Evolutionary conservation across 2,329 filamentous ascomycete genomes (phyloP).

Genomic region (Microascus cirrosus): DNA sequence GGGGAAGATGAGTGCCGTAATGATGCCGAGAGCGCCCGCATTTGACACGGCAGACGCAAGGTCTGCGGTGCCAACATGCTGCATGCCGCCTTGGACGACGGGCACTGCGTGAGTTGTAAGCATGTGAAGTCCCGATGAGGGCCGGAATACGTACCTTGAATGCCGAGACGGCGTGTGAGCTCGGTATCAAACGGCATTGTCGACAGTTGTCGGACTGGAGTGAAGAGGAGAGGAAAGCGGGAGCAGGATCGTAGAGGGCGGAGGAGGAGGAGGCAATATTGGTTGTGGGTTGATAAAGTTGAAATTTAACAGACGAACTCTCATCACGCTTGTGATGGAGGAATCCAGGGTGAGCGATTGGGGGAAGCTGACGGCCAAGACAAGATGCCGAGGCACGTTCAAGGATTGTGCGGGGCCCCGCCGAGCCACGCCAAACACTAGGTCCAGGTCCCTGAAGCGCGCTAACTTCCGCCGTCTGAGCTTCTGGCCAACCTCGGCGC

Average conservation of each 20-base stretch:
- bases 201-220: slow-evolving; percentile 2
- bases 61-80: slow-evolving; percentile 75
- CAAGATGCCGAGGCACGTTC: background rate
- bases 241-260: background rate
- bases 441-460: background rate
- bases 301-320: background rate
- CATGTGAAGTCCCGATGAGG: background rate
- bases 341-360: background rate
- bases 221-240: background rate
- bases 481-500: background rate
- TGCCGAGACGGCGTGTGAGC: slow-evolving; percentile 46
- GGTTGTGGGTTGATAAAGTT: background rate
- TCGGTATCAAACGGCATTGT: slow-evolving; percentile 48
- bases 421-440: background rate
- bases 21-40: slow-evolving; percentile 71
- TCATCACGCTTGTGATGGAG: background rate
- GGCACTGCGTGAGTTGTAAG: slow-evolving; percentile 43
- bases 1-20: slow-evolving; percentile 86
- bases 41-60: slow-evolving; percentile 67
- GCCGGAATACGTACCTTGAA: slow-evolving; percentile 26
- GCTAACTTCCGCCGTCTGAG: background rate
- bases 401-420: background rate
- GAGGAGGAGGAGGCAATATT: background rate
- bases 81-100: slow-evolving; percentile 78
- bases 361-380: background rate